Evolutionary conservation across 1,284 basidiomycete genomes (phyloP), one percentile per base, ranked within the genome.

Genomic region (Cutaneotrichosporon daszewskae): DNA sequence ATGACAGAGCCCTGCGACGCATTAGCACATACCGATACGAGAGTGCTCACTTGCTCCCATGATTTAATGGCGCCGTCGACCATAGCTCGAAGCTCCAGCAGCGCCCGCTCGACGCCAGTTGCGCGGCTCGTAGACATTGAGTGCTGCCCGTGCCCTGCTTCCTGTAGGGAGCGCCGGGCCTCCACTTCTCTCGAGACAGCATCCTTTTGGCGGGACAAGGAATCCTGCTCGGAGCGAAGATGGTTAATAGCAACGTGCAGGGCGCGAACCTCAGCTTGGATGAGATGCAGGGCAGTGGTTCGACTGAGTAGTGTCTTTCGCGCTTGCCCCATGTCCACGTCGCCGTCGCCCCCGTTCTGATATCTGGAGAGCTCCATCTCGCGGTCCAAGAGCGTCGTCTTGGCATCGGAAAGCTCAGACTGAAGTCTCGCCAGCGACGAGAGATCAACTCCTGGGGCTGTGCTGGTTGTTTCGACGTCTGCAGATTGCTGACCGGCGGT

Each of bases 31-130:
- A n/a, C n/a, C n/a, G n/a, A n/a, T n/a, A n/a, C n/a, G n/a, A n/a
- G n/a, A 10, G 9, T 11, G 6, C 63, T 45, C 37, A 63, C 63
- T 45, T 61, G 54, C 26, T 62, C 53, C 66, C 66, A 69, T 12
- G 52, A 43, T 34, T 55, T 55, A 16, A 66, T 53, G 25, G 61
- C 60, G 3, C 55, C 54, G 40, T 67, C 62, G 2, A 69, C 45
- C 58, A 65, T 56, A n/a, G 59, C 55, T 20, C 64, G 53, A 3
- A 69, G 52, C 29, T 69, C 64, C 36, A 64, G 40, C 35, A 69
- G 49, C 3, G 60, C 60, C 17, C 59, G 58, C 32, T 65, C 64
- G 5, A 60, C 58, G 3, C 55, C 56, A 4, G 49, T 47, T 5
- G 52, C 46, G 22, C 41, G 34, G 19, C 26, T 34, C 11, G 31